A percentile compares a stretch with the other conserved stretches of the same genome.
Evolutionary conservation across 179 eudicot species (phyloP).

Genomic region (Carnegiea gigantea): DNA sequence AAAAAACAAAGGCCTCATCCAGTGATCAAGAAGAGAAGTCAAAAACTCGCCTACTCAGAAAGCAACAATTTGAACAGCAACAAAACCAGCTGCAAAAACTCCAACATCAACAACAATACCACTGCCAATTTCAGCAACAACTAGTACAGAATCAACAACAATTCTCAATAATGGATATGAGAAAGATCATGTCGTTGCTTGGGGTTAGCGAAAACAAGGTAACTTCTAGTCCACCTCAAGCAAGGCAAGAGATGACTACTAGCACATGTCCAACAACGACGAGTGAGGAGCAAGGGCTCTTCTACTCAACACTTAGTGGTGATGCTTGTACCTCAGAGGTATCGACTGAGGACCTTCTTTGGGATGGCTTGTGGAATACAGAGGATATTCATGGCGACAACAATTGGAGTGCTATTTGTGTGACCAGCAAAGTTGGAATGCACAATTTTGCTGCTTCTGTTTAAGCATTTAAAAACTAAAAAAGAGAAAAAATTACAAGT

Average conservation of each 20-base stretch:
- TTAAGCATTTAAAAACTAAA: background rate
- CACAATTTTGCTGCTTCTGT: conserved; percentile 23
- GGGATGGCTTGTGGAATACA: conserved; percentile 50
- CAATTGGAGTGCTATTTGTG: conserved; percentile 16
- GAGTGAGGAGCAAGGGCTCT: conserved; percentile 33
- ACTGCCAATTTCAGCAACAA: conserved; percentile 18
- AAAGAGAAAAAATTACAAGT: background rate
- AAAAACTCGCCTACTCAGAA: conserved; percentile 39
- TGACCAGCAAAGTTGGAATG: conserved; percentile 25
- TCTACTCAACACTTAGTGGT: conserved; percentile 23
- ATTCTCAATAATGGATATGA: conserved; percentile 32
- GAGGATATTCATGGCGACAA: conserved; percentile 37
- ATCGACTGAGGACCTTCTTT: conserved; percentile 30
- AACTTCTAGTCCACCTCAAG: conserved; percentile 19
- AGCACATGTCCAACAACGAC: conserved; percentile 17
- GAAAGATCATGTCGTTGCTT: conserved; percentile 32
- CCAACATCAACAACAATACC: conserved; percentile 28
- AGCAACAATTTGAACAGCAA: conserved; percentile 56
- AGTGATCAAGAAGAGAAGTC: conserved; percentile 31
- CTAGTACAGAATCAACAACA: conserved; percentile 16
- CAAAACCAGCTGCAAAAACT: conserved; percentile 19
- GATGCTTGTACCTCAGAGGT: conserved; percentile 27
- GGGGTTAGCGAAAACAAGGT: conserved; percentile 29
- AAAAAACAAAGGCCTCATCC: conserved; percentile 36
- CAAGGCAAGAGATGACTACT: conserved; percentile 25